These are phyloP conservation scores for Corrigiola litoralis DNA, from an alignment of 179 eudicot species.

Conservation along the genomic window DNA sequence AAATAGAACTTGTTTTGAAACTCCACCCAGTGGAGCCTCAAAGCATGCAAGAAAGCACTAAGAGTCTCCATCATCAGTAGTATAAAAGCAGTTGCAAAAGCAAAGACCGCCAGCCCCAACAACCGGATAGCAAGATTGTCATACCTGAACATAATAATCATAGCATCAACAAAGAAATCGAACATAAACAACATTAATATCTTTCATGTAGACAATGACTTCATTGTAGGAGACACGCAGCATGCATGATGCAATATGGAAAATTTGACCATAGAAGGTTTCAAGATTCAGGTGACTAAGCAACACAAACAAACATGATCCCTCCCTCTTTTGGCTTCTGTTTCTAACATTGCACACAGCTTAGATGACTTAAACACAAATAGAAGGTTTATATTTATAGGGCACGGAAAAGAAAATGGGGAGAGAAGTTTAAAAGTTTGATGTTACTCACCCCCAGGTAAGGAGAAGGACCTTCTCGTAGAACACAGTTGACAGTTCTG, in stretches of 20 bases:
- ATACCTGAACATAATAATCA: conserved; percentile 45
- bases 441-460: conserved; percentile 82
- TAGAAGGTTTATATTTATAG: too few relatives aligned
- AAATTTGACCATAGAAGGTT: too few relatives aligned
- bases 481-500: conserved; percentile 92
- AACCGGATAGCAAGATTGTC: conserved; percentile 63
- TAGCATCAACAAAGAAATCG: background rate
- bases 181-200: background rate
- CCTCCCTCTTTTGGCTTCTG: too few relatives aligned
- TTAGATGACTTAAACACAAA: too few relatives aligned
- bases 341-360: too few relatives aligned
- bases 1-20: conserved; percentile 80
- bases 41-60: conserved; percentile 91
- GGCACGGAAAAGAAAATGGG: too few relatives aligned
- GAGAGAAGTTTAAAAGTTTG: too few relatives aligned
- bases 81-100: conserved; percentile 87
- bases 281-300: background rate
- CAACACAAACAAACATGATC: too few relatives aligned
- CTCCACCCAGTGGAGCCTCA: conserved; percentile 99
- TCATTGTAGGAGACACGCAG: background rate
- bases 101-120: conserved; percentile 71
- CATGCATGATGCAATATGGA: background rate
- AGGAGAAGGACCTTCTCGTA: conserved; percentile 94
- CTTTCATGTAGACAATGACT: background rate
- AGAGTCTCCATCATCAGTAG: conserved; percentile 90